phyloP scores from a whole-genome alignment of 1,139 yeast genomes.

The Hemisphaericaspora xylofermentans region DNA sequence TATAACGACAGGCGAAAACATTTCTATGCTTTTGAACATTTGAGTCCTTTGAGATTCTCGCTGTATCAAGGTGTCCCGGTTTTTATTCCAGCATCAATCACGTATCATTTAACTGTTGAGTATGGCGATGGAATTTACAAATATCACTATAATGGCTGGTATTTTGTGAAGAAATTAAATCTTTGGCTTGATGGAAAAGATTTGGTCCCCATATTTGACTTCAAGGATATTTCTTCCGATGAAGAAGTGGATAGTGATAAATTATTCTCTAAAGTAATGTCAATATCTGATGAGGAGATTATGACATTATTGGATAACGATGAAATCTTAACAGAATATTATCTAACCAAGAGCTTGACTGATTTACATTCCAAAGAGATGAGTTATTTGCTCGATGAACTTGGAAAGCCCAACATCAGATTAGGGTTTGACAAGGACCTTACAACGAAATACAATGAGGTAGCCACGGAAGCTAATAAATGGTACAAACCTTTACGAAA shows the following conservation, averaged over 20 bases:
- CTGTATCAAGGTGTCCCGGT: not conserved
- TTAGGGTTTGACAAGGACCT: slow-evolving; percentile 14
- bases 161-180: not conserved
- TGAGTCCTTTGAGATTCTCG: slow-evolving; percentile 24
- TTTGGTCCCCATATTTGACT: not conserved
- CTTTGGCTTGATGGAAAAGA: not conserved
- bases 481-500: slow-evolving; percentile 29
- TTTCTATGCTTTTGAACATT: slow-evolving; percentile 20
- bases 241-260: not conserved
- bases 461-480: slow-evolving; percentile 20
- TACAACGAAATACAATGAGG: slow-evolving; percentile 17
- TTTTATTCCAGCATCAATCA: not conserved
- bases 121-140: not conserved
- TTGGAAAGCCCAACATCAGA: slow-evolving; percentile 12
- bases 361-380: slow-evolving; percentile 33
- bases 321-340: slow-evolving; percentile 31
- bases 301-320: slow-evolving; percentile 29
- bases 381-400: slow-evolving; percentile 12
- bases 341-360: slow-evolving; percentile 29
- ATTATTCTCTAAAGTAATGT: not conserved
- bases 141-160: not conserved
- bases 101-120: not conserved
- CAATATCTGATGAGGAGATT: slow-evolving; percentile 21
- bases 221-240: not conserved
- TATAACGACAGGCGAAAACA: slow-evolving; percentile 34